Evolutionary conservation across 179 eudicot species (phyloP), one percentile per base, ranked within the genome.

Genomic region (Nepenthes alata): DNA sequence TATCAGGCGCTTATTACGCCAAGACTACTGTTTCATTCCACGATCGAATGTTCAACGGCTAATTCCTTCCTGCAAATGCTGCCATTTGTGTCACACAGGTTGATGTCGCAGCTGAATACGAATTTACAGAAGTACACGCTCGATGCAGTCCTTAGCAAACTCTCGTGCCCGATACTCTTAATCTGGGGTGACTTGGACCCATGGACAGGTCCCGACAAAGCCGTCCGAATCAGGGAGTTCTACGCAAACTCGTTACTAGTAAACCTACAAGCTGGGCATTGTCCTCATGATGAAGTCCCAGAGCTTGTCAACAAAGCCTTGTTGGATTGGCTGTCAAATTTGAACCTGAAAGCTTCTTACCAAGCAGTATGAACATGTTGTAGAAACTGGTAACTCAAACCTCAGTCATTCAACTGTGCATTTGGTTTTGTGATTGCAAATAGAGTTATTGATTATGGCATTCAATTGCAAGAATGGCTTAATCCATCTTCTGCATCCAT

Each of bases 231-330:
- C 74, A 91, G 84, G 68, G 96, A 91, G 74, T 91, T 86, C 71
- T 91, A 91, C 60, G 84, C 95, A 4, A 80, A 77, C 51, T 77
- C 98, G 11, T 66, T 93, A 0, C 62, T 93, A 57, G 96, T 86
- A 13, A 89, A 75, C 66, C 83, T 93, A 36, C 89, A 93, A 72
- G 98, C 98, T 25, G 98, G 98, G 47, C 98, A 91, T 75, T 91
- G 96, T 64, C 98, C 98, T 0, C 98, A 91, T 10, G 96, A 91
- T 71, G 95, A 93, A 78, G 95, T 93, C 61, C 96, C 98, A 48
- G 95, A 85, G 62, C 88, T 78, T 12, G 96, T 82, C 56, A 93
- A 93, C 57, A 74, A 76, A 60, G 95, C 93, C 55, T 72, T 89
- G 35, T 67, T 89, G 74, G 95, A 93, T 37, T 89, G 98, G 98